Conservation (phyloP, 371 early-diverging fungal species). For the Mortierella sp. region DNA sequence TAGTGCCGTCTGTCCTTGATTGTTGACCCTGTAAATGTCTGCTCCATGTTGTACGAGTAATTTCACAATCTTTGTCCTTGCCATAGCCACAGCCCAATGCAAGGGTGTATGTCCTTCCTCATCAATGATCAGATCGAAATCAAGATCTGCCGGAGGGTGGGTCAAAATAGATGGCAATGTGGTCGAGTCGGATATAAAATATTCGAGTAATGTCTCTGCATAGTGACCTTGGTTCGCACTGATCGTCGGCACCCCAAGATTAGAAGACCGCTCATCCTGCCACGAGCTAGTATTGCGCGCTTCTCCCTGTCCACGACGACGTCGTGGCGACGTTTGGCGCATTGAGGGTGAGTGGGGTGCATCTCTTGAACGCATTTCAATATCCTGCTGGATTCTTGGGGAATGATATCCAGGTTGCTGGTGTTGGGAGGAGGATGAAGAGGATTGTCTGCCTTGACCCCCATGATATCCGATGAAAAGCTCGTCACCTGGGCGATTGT, state of each 20-base stretch:
- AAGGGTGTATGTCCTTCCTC: slow-evolving; percentile 94
- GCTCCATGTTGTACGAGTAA: slow-evolving; percentile 83
- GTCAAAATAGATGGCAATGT: slow-evolving; percentile 66
- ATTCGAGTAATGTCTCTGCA: slow-evolving; percentile 63
- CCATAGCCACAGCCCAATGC: slow-evolving; percentile 97
- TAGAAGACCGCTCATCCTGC: slow-evolving; percentile 14
- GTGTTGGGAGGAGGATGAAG: slow-evolving; percentile 12
- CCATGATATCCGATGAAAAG: slow-evolving; percentile 37
- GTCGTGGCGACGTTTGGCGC: slow-evolving; percentile 24
- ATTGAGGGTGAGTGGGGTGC: slow-evolving; percentile 18
- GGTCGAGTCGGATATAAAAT: slow-evolving; percentile 71
- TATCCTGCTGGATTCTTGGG: slow-evolving; percentile 26
- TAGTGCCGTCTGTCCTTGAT: slow-evolving; percentile 90
- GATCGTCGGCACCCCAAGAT: background rate
- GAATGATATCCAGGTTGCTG: slow-evolving; percentile 24
- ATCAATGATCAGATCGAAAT: slow-evolving; percentile 90
- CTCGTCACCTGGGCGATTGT: slow-evolving; percentile 44
- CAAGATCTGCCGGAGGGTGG: slow-evolving; percentile 68
- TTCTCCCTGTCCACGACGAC: slow-evolving; percentile 13
- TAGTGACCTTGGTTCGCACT: slow-evolving; percentile 30
- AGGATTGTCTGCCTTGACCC: slow-evolving; percentile 5
- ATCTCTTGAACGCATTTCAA: slow-evolving; percentile 36
- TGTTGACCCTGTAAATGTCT: slow-evolving; percentile 79
- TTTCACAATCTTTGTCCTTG: slow-evolving; percentile 79
- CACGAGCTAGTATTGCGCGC: slow-evolving; percentile 11